phyloP scores from a whole-genome alignment of 176 grass and related monocot genomes.

The Carex parvula region DNA sequence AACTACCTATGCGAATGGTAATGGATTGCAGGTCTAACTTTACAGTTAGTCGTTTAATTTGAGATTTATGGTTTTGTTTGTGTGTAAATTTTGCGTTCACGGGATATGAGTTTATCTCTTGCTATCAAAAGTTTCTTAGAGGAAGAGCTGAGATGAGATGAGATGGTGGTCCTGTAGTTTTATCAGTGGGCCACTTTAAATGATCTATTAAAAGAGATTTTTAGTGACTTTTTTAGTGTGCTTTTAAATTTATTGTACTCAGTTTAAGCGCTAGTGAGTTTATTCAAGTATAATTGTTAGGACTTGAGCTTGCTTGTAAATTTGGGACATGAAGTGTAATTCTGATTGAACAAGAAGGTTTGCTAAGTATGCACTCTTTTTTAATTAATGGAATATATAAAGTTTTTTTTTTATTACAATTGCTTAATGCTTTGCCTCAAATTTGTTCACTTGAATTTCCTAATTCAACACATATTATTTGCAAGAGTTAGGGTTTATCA shows the following conservation, averaged over 20 bases:
- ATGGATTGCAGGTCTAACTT: slow-evolving; percentile 56
- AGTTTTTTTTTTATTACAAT: not conserved
- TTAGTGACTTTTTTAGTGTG: slow-evolving; percentile 56
- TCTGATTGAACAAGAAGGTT: slow-evolving; percentile 27
- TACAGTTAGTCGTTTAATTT: slow-evolving; percentile 4
- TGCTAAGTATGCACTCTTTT: not conserved
- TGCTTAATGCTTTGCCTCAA: too few species aligned
- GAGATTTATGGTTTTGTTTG: slow-evolving; percentile 45
- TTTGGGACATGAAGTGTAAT: slow-evolving; percentile 45
- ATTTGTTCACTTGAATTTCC: not conserved
- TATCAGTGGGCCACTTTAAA: slow-evolving; percentile 36
- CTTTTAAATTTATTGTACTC: slow-evolving; percentile 27
- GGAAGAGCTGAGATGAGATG: slow-evolving; percentile 2
- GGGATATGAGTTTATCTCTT: slow-evolving; percentile 30
- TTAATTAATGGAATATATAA: slow-evolving; percentile 8
- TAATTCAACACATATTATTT: not conserved
- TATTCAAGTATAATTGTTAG: slow-evolving; percentile 29
- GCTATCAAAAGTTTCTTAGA: slow-evolving; percentile 21
- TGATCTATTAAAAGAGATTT: slow-evolving; percentile 38
- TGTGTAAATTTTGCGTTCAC: slow-evolving; percentile 28
- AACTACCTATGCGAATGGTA: slow-evolving; percentile 54
- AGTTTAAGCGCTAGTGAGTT: slow-evolving; percentile 28
- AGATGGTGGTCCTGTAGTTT: slow-evolving; percentile 53
- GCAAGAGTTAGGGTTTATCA: not conserved
- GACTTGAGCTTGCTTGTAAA: slow-evolving; percentile 30